Conservation (phyloP, 2,329 filamentous ascomycete genomes). For the Cyphellophora europaea region DNA sequence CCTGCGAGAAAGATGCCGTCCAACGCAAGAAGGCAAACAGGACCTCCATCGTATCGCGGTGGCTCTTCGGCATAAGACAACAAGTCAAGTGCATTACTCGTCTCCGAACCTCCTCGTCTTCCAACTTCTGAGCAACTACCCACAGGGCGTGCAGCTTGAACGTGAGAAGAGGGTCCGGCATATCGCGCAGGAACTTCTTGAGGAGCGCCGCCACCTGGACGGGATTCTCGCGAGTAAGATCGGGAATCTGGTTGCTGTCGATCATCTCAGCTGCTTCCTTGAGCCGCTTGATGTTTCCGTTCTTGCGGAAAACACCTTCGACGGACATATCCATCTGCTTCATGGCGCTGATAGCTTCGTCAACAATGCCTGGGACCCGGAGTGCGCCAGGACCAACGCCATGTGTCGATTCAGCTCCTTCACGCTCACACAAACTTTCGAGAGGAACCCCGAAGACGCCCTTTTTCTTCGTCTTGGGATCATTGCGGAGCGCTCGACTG, state of each 20-base stretch:
- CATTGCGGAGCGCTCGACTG: constrained; percentile 88
- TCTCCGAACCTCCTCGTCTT: constrained; percentile 70
- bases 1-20: constrained; percentile 93
- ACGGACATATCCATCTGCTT: constrained; percentile 98
- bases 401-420: constrained; percentile 95
- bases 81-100: constrained; percentile 83
- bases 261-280: constrained; percentile 79
- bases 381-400: constrained; percentile 87
- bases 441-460: constrained; percentile 86
- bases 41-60: constrained; percentile 90
- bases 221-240: constrained; percentile 78
- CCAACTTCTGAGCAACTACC: constrained; percentile 80
- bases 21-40: constrained; percentile 94
- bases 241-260: constrained; percentile 76
- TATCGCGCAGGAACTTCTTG: constrained; percentile 88
- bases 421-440: constrained; percentile 80
- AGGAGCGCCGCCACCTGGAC: constrained; percentile 89
- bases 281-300: constrained; percentile 92
- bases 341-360: constrained; percentile 90
- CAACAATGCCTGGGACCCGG: constrained; percentile 86
- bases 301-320: constrained; percentile 97
- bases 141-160: constrained; percentile 90
- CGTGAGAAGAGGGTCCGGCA: constrained; percentile 89
- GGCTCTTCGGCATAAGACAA: constrained; percentile 83
- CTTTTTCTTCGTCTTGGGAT: constrained; percentile 74